phyloP scores from a whole-genome alignment of 1,139 yeast genomes.

The Suhomyces yuchorum region DNA sequence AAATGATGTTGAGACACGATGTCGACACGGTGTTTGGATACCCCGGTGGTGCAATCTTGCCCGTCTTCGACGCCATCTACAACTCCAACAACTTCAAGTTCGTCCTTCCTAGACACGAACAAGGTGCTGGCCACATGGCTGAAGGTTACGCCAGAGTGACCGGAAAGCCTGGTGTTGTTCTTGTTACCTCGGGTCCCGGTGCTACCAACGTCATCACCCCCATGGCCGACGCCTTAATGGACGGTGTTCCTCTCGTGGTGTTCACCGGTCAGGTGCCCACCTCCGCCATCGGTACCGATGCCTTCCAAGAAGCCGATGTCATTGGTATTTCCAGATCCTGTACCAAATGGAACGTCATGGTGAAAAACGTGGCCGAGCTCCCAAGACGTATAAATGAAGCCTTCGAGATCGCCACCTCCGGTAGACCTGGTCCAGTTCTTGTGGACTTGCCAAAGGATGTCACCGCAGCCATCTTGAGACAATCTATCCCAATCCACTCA shows the following conservation, averaged over 20 bases:
- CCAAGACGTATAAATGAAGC: conserved; percentile 97
- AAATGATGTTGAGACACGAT: conserved; percentile 95
- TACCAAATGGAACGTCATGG: conserved; percentile 99
- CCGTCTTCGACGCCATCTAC: conserved; percentile 95
- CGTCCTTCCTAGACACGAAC: conserved; percentile 95
- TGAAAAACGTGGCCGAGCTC: conserved; percentile 87
- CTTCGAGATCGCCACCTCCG: conserved; percentile 91
- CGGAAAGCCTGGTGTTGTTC: conserved; percentile 97
- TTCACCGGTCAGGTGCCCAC: conserved; percentile 98
- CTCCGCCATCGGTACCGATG: conserved; percentile 93
- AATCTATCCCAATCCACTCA: conserved; percentile 82
- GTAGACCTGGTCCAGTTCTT: conserved; percentile 97
- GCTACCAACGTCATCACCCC: conserved; percentile 98
- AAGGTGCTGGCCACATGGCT: conserved; percentile 99
- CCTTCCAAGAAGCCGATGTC: conserved; percentile 98
- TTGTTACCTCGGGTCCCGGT: conserved; percentile 98
- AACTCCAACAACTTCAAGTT: conserved; percentile 87
- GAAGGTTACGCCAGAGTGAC: conserved; percentile 96
- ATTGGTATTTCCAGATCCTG: conserved; percentile 96
- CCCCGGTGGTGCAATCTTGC: conserved; percentile 98
- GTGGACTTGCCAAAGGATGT: conserved; percentile 98
- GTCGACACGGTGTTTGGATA: conserved; percentile 95
- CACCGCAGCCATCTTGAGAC: conserved; percentile 84
- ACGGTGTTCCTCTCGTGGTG: conserved; percentile 97
- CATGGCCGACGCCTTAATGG: conserved; percentile 95